Conservation (phyloP, 2,329 filamentous ascomycete species). For the Fusarium subglutinans region DNA sequence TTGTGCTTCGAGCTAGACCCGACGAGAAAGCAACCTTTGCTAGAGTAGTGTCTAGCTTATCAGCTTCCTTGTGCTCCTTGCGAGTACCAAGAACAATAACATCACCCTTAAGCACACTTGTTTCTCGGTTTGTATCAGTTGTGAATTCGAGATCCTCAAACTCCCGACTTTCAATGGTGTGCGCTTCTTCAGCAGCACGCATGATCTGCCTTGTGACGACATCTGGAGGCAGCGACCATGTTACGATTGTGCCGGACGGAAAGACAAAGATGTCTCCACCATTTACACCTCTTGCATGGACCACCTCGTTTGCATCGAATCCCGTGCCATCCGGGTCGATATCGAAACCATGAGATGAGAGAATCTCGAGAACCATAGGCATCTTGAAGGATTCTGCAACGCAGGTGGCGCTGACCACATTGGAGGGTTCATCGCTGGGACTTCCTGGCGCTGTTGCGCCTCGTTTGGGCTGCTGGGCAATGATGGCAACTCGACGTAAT, state of each 20-base stretch:
- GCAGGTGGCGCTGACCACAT: constrained; percentile 66
- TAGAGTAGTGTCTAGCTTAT: constrained; percentile 70
- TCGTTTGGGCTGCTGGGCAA: constrained; percentile 73
- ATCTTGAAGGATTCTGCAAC: constrained; percentile 72
- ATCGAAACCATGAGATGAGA: constrained; percentile 67
- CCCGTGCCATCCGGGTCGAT: constrained; percentile 70
- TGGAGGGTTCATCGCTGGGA: constrained; percentile 50
- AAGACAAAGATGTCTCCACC: constrained; percentile 94
- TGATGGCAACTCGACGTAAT: constrained; percentile 83
- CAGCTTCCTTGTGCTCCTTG: constrained; percentile 55
- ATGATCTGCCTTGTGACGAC: constrained; percentile 79
- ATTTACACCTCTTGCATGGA: constrained; percentile 68
- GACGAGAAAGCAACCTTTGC: constrained; percentile 98
- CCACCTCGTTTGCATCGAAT: constrained; percentile 69
- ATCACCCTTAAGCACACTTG: constrained; percentile 84
- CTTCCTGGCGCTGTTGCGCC: constrained; percentile 38
- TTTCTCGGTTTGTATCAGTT: constrained; percentile 76
- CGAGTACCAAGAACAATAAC: constrained; percentile 89
- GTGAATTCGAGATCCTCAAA: constrained; percentile 90
- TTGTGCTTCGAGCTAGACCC: constrained; percentile 89
- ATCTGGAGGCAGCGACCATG: constrained; percentile 85
- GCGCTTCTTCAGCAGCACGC: constrained; percentile 78
- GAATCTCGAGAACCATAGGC: constrained; percentile 65
- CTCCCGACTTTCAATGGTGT: constrained; percentile 75
- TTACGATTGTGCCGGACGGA: constrained; percentile 90